Conservation (phyloP, 2,329 filamentous ascomycete genomes). For the Pestalotiopsis fici region DNA sequence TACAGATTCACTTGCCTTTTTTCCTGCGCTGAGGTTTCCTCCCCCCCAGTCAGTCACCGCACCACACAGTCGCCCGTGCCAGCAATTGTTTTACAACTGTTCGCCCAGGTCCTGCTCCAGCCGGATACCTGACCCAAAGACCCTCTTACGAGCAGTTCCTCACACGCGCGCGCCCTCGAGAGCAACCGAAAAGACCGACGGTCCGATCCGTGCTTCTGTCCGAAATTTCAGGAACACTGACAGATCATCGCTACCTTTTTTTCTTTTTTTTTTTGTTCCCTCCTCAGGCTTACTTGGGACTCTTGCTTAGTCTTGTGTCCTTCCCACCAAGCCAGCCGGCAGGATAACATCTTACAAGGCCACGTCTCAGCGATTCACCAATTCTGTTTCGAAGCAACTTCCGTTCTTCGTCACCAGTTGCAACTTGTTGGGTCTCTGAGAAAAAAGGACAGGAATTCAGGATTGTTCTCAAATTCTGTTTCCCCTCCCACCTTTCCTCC, state of each 20-base stretch:
- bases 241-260: neutral
- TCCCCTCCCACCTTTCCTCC: neutral
- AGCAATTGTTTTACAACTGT: neutral
- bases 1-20: neutral
- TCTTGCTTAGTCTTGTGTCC: neutral
- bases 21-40: neutral
- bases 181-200: conserved; percentile 4
- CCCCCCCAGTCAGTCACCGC: neutral
- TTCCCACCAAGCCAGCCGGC: neutral
- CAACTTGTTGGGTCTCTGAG: neutral
- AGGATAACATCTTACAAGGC: conserved; percentile 6
- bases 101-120: neutral
- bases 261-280: neutral
- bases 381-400: neutral
- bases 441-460: neutral
- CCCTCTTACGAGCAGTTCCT: neutral
- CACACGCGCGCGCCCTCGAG: neutral
- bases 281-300: neutral
- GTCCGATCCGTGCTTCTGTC: conserved; percentile 6
- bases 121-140: neutral
- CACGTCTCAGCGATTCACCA: conserved; percentile 11
- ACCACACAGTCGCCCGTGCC: neutral
- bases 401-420: conserved; percentile 1
- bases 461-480: neutral
- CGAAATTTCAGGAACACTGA: conserved; percentile 5